A percentile compares a stretch with the other conserved stretches of the same genome.
Evolutionary conservation across 306 rosid species (phyloP).

Genomic region (Citrullus mucosospermus): DNA sequence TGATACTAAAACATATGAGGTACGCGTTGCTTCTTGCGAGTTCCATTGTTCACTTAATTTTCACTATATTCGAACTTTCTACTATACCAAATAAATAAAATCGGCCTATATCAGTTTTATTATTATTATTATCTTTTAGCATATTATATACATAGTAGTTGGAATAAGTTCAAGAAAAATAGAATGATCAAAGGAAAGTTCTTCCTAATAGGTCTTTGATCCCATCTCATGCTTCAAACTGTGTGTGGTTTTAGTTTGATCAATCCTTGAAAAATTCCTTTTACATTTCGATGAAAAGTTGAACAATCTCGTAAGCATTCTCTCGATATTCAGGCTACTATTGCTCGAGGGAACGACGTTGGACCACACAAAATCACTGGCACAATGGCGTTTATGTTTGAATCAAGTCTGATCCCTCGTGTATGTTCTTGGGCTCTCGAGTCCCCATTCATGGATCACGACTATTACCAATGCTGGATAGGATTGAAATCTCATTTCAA

Average conservation of each 20-base stretch:
- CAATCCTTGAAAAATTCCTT: not conserved
- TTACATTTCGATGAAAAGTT: not conserved
- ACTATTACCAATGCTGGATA: conserved; percentile 90
- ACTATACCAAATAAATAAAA: not conserved
- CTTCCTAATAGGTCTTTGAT: too few species aligned
- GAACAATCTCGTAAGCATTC: not conserved
- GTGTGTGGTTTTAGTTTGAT: not conserved
- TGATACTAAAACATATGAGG: conserved; percentile 89
- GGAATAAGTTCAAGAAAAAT: too few species aligned
- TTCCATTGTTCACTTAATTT: not conserved
- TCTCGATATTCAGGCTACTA: conserved; percentile 40
- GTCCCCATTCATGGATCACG: conserved; percentile 66
- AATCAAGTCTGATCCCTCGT: conserved; percentile 73
- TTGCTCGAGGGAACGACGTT: conserved; percentile 47
- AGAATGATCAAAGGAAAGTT: too few species aligned
- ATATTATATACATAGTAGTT: too few species aligned
- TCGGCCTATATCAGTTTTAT: too few species aligned
- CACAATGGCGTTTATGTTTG: conserved; percentile 94
- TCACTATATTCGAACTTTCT: not conserved
- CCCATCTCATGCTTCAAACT: not conserved
- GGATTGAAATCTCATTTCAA: conserved; percentile 71
- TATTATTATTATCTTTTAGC: too few species aligned
- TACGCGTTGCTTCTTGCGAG: conserved; percentile 11
- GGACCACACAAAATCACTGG: conserved; percentile 52
- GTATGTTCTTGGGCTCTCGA: conserved; percentile 59